Evolutionary conservation across 2,329 filamentous ascomycete genomes (phyloP).

Genomic region (Scytalidium sp.): DNA sequence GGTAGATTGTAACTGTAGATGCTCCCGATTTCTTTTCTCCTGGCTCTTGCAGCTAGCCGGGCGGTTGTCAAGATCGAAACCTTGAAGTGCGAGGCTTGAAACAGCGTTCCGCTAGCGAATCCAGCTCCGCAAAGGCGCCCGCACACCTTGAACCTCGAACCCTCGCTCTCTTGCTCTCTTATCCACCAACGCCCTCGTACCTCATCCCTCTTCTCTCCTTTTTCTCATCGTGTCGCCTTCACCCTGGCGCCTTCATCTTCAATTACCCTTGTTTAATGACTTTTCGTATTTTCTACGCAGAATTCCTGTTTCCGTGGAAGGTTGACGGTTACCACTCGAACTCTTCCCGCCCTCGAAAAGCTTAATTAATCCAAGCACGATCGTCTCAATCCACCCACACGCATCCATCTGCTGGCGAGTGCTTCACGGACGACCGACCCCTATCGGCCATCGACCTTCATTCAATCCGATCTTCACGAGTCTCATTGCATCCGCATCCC

Average conservation of each 20-base stretch:
- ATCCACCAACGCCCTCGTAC: not conserved
- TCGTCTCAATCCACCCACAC: not conserved
- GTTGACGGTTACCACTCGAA: not conserved
- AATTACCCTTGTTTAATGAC: not conserved
- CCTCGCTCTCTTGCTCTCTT: too few relatives aligned
- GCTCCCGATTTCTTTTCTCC: not conserved
- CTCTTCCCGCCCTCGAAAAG: not conserved
- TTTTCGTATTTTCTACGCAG: not conserved
- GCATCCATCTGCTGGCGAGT: slow-evolving; percentile 5
- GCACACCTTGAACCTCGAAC: not conserved
- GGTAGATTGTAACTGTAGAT: not conserved
- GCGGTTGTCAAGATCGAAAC: not conserved
- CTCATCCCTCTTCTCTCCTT: not conserved
- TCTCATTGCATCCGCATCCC: slow-evolving; percentile 17
- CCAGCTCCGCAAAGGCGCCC: not conserved
- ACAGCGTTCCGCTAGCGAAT: not conserved
- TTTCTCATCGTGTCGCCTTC: not conserved
- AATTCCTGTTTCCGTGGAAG: not conserved
- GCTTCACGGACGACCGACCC: slow-evolving; percentile 26
- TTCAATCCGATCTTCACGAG: slow-evolving; percentile 15
- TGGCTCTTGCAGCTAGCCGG: too few relatives aligned
- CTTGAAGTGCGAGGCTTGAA: not conserved
- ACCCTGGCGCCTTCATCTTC: not conserved
- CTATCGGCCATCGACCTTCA: slow-evolving; percentile 19
- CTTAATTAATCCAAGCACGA: not conserved